Evolutionary conservation across 1,139 yeast genomes (phyloP).

Genomic region (Kluyveromyces sp.): DNA sequence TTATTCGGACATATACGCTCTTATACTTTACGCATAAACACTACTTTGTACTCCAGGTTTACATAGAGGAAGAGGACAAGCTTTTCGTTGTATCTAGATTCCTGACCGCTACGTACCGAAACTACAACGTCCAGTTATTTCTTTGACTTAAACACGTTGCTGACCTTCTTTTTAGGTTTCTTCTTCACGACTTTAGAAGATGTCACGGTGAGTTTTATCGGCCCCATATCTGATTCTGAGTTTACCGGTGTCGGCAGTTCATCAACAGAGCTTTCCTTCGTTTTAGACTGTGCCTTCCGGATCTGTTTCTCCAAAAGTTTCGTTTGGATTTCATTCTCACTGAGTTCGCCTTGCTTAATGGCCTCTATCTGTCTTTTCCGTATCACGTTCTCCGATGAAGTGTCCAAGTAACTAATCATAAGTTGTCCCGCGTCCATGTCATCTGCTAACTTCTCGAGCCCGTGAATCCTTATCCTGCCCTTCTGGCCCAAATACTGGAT

Average conservation of each 20-base stretch:
- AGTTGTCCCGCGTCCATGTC: constrained; percentile 32
- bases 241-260: constrained; percentile 1
- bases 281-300: constrained; percentile 18
- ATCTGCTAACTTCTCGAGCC: constrained; percentile 35
- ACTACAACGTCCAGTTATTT: background rate
- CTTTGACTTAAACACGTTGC: constrained; percentile 8
- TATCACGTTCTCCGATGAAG: constrained; percentile 39
- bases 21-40: no score
- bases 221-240: background rate
- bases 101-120: background rate
- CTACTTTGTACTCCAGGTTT: no score
- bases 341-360: constrained; percentile 34
- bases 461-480: constrained; percentile 53
- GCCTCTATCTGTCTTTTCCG: constrained; percentile 35
- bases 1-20: no score
- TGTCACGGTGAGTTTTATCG: constrained; percentile 2
- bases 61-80: background rate
- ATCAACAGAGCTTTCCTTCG: constrained; percentile 12
- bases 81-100: background rate
- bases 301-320: constrained; percentile 49
- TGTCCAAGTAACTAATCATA: constrained; percentile 49
- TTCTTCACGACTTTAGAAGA: constrained; percentile 14
- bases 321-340: constrained; percentile 41
- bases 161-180: constrained; percentile 6
- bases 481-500: constrained; percentile 54